phyloP scores from a whole-genome alignment of 1,284 basidiomycete genomes.

The Cutaneotrichosporon sp. region DNA sequence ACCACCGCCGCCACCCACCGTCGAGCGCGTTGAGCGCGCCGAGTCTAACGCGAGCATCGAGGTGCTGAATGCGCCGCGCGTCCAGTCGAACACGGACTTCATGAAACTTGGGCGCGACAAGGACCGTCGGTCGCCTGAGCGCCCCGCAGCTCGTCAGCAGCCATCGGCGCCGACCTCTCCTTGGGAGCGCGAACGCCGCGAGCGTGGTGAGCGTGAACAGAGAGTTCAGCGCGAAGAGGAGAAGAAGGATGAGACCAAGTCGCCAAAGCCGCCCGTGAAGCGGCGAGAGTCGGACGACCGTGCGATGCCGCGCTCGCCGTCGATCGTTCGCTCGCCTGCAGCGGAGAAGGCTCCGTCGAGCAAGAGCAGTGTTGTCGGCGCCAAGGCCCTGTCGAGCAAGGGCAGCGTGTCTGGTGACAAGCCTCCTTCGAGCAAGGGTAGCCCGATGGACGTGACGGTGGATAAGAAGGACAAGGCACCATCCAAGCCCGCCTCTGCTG shows the following conservation, averaged over 20 bases:
- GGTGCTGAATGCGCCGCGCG: constrained; percentile 42
- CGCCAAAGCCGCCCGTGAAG: neutral
- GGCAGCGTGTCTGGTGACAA: neutral
- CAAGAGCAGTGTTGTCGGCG: neutral
- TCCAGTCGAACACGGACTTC: constrained; percentile 16
- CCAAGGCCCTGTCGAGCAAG: neutral
- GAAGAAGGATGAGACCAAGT: constrained; percentile 4
- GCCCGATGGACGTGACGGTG: neutral
- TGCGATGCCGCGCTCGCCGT: neutral
- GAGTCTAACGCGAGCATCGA: constrained; percentile 29
- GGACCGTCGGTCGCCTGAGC: constrained; percentile 14
- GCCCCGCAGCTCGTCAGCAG: constrained; percentile 5
- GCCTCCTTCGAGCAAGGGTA: neutral
- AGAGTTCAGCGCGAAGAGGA: constrained; percentile 1
- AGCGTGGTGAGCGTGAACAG: neutral
- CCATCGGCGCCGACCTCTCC: constrained; percentile 12
- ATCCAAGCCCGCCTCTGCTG: neutral
- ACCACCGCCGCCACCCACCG: constrained; percentile 21
- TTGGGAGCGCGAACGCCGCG: constrained; percentile 39
- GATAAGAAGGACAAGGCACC: neutral
- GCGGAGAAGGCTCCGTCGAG: constrained; percentile 6
- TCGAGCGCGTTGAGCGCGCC: constrained; percentile 14
- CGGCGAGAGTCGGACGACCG: neutral
- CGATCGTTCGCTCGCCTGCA: neutral
- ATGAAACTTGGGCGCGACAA: constrained; percentile 7